phyloP scores from a whole-genome alignment of 768 basidiomycete species.

The Galerina marginata region DNA sequence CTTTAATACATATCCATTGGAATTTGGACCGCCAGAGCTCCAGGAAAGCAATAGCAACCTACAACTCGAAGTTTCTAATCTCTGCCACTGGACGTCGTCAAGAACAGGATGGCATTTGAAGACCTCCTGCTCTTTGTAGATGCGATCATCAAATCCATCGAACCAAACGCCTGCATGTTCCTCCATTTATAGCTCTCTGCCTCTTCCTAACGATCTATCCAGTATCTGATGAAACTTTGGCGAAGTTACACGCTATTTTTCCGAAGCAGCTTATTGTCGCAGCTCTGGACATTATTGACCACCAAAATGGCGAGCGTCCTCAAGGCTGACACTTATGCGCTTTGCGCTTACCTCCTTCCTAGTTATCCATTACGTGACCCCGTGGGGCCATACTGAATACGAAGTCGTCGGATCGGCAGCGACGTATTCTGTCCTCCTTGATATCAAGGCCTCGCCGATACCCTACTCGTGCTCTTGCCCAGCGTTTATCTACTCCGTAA shows the following conservation, averaged over 20 bases:
- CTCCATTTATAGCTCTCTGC: background rate
- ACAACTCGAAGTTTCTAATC: no score
- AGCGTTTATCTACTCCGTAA: slow-evolving; percentile 68
- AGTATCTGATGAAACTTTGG: slow-evolving; percentile 56
- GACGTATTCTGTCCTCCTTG: slow-evolving; percentile 63
- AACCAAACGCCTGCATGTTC: slow-evolving; percentile 15
- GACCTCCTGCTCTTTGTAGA: slow-evolving; percentile 16
- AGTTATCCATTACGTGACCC: slow-evolving; percentile 67
- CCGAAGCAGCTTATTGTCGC: slow-evolving; percentile 68
- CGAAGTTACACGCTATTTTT: slow-evolving; percentile 60
- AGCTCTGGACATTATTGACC: slow-evolving; percentile 80
- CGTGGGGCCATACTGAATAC: slow-evolving; percentile 65
- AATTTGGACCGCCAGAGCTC: no score
- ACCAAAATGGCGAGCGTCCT: slow-evolving; percentile 57
- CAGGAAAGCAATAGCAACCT: no score
- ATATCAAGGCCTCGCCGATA: slow-evolving; percentile 40
- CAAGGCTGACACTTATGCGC: background rate
- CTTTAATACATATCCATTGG: no score
- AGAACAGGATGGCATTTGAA: slow-evolving; percentile 1
- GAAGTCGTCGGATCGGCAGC: slow-evolving; percentile 71
- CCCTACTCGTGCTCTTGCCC: slow-evolving; percentile 78
- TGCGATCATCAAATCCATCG: slow-evolving; percentile 21
- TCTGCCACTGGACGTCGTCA: background rate
- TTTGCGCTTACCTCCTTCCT: background rate
- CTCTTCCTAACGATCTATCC: background rate